A percentile compares a stretch with the other conserved stretches of the same genome.
Conservation (phyloP, 2,329 filamentous ascomycete genomes). For the Calonectria multiphialidica region DNA sequence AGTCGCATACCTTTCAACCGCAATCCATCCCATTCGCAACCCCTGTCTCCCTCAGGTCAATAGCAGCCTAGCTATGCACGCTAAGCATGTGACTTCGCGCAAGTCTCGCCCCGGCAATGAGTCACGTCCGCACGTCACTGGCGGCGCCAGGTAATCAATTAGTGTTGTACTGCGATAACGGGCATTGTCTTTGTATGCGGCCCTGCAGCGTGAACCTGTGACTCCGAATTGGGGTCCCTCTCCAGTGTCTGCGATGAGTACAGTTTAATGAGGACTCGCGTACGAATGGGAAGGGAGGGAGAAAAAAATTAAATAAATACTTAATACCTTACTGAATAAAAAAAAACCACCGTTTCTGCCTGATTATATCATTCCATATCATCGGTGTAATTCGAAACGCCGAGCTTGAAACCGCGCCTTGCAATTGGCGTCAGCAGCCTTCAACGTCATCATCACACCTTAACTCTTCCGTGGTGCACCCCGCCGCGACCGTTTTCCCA, state of each 20-base stretch:
- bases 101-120: conserved; percentile 23
- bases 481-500: conserved; percentile 1
- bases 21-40: neutral
- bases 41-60: neutral
- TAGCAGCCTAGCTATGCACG: neutral
- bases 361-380: neutral
- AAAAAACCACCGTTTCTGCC: neutral
- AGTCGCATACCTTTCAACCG: neutral
- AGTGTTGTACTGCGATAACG: conserved; percentile 12
- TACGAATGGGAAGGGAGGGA: neutral
- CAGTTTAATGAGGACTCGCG: neutral
- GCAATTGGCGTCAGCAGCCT: conserved; percentile 18
- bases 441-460: conserved; percentile 21
- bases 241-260: neutral
- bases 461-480: neutral
- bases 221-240: neutral
- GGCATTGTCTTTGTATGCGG: neutral
- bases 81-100: conserved; percentile 29
- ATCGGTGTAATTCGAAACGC: neutral
- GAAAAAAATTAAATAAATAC: neutral
- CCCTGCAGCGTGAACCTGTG: neutral
- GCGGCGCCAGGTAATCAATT: neutral
- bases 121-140: conserved; percentile 21
- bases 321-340: neutral
- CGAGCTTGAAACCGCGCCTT: conserved; percentile 3